phyloP scores from a whole-genome alignment of 352 stramenopile genomes.

The Globisporangium parvum region DNA sequence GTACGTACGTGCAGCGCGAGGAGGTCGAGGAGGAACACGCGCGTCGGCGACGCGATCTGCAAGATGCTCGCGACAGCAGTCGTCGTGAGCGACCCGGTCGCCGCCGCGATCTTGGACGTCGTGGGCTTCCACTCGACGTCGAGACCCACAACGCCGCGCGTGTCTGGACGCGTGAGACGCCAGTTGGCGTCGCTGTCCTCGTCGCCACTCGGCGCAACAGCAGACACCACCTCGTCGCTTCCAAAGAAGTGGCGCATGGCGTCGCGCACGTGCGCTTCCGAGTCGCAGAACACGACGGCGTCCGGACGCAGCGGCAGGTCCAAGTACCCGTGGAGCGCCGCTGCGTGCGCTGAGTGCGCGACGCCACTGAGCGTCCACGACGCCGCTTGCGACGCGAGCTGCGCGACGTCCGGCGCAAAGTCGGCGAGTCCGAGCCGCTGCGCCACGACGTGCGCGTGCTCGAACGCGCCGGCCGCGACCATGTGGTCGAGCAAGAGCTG shows the following conservation, averaged over 20 bases:
- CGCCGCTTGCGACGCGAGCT: slow-evolving; percentile 9
- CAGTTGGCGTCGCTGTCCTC: not conserved
- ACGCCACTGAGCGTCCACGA: not conserved
- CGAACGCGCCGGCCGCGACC: slow-evolving; percentile 25
- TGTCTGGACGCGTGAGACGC: slow-evolving; percentile 3
- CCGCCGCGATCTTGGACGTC: slow-evolving; percentile 15
- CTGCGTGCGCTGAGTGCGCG: not conserved
- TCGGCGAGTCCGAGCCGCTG: slow-evolving; percentile 32
- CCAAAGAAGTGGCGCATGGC: slow-evolving; percentile 19
- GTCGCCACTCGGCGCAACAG: not conserved
- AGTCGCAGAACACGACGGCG: slow-evolving; percentile 36
- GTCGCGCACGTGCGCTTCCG: slow-evolving; percentile 19
- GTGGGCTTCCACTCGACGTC: slow-evolving; percentile 68
- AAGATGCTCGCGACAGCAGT: slow-evolving; percentile 46
- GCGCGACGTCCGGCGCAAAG: slow-evolving; percentile 25
- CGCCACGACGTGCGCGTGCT: slow-evolving; percentile 21
- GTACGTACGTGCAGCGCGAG: slow-evolving; percentile 45
- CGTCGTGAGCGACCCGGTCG: slow-evolving; percentile 9
- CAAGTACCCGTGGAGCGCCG: slow-evolving; percentile 19
- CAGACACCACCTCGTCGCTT: slow-evolving; percentile 11
- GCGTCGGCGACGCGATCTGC: slow-evolving; percentile 41
- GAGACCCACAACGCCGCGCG: slow-evolving; percentile 24
- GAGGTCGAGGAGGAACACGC: slow-evolving; percentile 55
- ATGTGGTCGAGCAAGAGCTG: slow-evolving; percentile 41
- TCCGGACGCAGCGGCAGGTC: slow-evolving; percentile 17